Conservation (phyloP, 2,329 filamentous ascomycete genomes). For the Neoscytalidium dimidiatum region DNA sequence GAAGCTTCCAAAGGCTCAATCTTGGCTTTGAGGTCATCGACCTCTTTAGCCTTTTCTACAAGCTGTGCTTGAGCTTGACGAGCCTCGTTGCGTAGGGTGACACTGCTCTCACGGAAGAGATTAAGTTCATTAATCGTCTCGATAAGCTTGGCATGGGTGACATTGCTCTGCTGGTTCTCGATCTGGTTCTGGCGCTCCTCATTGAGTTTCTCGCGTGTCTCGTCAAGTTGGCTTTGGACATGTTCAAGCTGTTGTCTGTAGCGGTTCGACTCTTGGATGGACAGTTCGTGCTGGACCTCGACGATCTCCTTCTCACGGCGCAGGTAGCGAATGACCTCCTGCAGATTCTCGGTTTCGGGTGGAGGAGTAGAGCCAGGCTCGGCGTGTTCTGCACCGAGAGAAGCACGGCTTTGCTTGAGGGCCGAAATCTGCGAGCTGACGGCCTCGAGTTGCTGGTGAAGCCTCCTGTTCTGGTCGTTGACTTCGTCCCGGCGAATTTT, state of each 20-base stretch:
- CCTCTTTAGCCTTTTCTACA: conserved; percentile 70
- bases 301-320: conserved; percentile 96
- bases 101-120: conserved; percentile 91
- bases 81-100: conserved; percentile 84
- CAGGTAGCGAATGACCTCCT: conserved; percentile 88
- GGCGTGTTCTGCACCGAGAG: conserved; percentile 54
- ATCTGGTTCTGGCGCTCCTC: conserved; percentile 79
- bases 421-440: conserved; percentile 77
- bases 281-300: conserved; percentile 92
- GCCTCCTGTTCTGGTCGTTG: conserved; percentile 83
- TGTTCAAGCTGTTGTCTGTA: conserved; percentile 90
- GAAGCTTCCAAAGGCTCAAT: conserved; percentile 81
- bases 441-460: conserved; percentile 85
- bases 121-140: conserved; percentile 95
- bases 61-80: conserved; percentile 76
- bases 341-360: conserved; percentile 71
- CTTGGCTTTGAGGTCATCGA: conserved; percentile 72
- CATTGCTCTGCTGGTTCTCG: conserved; percentile 70
- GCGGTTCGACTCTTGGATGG: conserved; percentile 82
- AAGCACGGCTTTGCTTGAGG: conserved; percentile 73
- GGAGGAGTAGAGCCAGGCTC: conserved; percentile 51
- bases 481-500: conserved; percentile 79
- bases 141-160: conserved; percentile 87
- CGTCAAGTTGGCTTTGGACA: conserved; percentile 82
- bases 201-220: conserved; percentile 83